These are phyloP conservation scores for Terfezia claveryi DNA, from an alignment of 495 filamentous ascomycete species.

Conservation along the genomic window DNA sequence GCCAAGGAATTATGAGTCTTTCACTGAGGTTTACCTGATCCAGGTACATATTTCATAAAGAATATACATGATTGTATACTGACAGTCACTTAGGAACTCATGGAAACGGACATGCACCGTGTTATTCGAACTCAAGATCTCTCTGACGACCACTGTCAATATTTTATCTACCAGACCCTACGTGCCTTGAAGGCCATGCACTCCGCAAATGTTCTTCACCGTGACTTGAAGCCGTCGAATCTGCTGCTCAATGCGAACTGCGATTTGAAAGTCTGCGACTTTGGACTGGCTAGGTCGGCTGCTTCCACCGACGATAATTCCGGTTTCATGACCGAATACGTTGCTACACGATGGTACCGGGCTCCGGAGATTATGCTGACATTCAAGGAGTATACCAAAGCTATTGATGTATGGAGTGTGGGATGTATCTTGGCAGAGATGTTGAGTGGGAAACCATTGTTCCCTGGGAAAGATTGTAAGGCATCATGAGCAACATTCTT, in stretches of 20 bases:
- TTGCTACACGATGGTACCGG: slow-evolving; percentile 96
- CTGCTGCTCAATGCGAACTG: slow-evolving; percentile 95
- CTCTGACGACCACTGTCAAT: slow-evolving; percentile 98
- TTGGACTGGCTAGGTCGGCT: slow-evolving; percentile 81
- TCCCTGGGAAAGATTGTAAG: slow-evolving; percentile 97
- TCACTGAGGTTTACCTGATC: slow-evolving; percentile 97
- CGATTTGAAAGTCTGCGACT: slow-evolving; percentile 97
- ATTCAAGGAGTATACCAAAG: slow-evolving; percentile 99
- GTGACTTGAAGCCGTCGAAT: slow-evolving; percentile 94
- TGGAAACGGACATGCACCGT: slow-evolving; percentile 99
- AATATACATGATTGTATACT: not conserved
- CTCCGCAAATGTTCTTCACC: slow-evolving; percentile 92
- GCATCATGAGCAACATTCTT: slow-evolving; percentile 8
- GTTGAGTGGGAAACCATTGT: slow-evolving; percentile 94
- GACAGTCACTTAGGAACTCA: slow-evolving; percentile 48
- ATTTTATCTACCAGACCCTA: slow-evolving; percentile 99
- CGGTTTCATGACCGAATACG: slow-evolving; percentile 99
- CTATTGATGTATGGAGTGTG: slow-evolving; percentile 98
- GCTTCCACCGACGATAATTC: slow-evolving; percentile 95
- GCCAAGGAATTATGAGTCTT: slow-evolving; percentile 82
- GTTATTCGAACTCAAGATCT: slow-evolving; percentile 98
- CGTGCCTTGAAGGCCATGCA: slow-evolving; percentile 98
- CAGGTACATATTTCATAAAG: slow-evolving; percentile 37
- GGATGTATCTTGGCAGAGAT: slow-evolving; percentile 99
- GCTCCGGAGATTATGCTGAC: slow-evolving; percentile 99